Conservation (phyloP, 2,329 filamentous ascomycete species). For the Penicillium italicum region DNA sequence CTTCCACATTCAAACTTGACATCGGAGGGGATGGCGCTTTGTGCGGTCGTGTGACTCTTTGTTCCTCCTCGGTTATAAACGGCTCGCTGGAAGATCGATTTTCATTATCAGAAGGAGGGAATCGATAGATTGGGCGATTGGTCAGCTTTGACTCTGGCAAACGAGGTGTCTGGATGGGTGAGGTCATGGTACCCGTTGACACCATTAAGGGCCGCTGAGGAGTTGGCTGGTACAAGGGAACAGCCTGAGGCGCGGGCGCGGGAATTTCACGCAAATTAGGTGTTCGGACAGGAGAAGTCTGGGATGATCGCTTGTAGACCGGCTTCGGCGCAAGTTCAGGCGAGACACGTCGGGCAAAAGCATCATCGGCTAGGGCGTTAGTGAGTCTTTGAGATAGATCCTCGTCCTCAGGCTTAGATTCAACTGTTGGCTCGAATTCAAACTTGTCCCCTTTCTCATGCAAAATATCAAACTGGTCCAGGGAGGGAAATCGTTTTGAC, state of each 20-base stretch:
- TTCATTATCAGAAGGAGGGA: slow-evolving; percentile 48
- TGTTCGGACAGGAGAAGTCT: slow-evolving; percentile 26
- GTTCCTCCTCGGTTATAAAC: slow-evolving; percentile 33
- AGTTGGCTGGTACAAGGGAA: slow-evolving; percentile 39
- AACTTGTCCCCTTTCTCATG: slow-evolving; percentile 83
- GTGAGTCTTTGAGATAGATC: slow-evolving; percentile 65
- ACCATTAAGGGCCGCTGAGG: slow-evolving; percentile 55
- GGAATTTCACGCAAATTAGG: slow-evolving; percentile 26
- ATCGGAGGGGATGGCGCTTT: slow-evolving; percentile 35
- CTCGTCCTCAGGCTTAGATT: slow-evolving; percentile 44
- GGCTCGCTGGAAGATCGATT: slow-evolving; percentile 48
- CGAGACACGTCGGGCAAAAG: slow-evolving; percentile 58
- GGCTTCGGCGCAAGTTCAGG: slow-evolving; percentile 34
- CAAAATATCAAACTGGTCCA: slow-evolving; percentile 88
- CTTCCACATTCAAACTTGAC: slow-evolving; percentile 40
- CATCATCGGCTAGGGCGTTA: slow-evolving; percentile 77
- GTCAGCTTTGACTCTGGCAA: slow-evolving; percentile 28
- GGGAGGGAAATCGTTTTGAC: slow-evolving; percentile 77
- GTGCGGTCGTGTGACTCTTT: slow-evolving; percentile 5
- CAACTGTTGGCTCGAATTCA: slow-evolving; percentile 65
- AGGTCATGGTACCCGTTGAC: slow-evolving; percentile 79
- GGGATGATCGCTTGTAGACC: slow-evolving; percentile 23
- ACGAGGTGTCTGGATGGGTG: slow-evolving; percentile 45
- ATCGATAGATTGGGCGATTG: slow-evolving; percentile 51
- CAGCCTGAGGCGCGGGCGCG: slow-evolving; percentile 24